Base-by-base conservation (phyloP, 176 grass and related monocot species). In the Bonia amplexicaulis region DNA sequence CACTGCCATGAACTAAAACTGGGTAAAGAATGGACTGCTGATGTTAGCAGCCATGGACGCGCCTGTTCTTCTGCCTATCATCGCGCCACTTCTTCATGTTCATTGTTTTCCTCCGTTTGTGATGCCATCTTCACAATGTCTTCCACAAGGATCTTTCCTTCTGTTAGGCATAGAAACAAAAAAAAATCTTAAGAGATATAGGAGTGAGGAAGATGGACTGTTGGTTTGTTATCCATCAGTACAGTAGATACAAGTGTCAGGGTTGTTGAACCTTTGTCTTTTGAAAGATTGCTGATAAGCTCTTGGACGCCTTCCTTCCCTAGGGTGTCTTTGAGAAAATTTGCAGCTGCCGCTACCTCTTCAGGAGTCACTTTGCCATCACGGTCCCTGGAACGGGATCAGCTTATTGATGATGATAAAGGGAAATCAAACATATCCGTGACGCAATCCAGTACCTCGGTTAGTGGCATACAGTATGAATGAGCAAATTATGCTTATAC, bases 331-430 rank as follows among this genome's bases (percentile, higher is more conserved):
- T 92, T 97, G 44, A 97, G 87, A 89, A 92, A 97, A 60, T 83
- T 87, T 0, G 86, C 90, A 0, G 90, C 94, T 0, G 86, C 85
- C 0, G 90, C 94, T n/a, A 97, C 90, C 81, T 97, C 92, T 78
- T 97, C 92, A 67, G 94, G 85, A 9, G 92, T 97, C 76, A 97
- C 94, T 83, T 97, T 94, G 54, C 94, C 94, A 72, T 97, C 94
- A 80, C 79, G 90, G 81, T 97, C 94, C 84, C 94, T 97, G 81
- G 71, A 80, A 66, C 54, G 19, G 70, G 60, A 76, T 84, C 23
- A 75, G 27, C 12, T 45, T 11, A 9, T 66, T 74, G 59, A 74
- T 29, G 79, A 64, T 16, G 17, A 58, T 62, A 29, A 82, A 80
- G 64, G 77, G 31, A 40, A 59, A 73, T 78, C n/a, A 62, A 23